phyloP scores from a whole-genome alignment of 495 filamentous ascomycete genomes.

The Penicillium ucsense region DNA sequence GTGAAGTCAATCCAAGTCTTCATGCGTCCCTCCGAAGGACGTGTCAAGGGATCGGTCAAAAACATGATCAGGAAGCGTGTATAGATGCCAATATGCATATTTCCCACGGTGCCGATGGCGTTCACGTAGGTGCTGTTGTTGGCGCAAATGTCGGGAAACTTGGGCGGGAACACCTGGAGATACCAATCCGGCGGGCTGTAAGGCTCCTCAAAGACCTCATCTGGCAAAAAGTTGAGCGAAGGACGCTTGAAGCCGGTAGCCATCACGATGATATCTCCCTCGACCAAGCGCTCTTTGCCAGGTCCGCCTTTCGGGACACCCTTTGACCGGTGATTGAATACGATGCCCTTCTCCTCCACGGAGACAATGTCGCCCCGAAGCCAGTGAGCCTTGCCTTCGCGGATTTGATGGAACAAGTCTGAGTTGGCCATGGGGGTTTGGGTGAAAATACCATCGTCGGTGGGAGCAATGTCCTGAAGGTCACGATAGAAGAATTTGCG shows the following conservation, averaged over 20 bases:
- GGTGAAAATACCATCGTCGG: constrained; percentile 58
- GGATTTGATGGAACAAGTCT: constrained; percentile 67
- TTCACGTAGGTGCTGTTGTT: constrained; percentile 81
- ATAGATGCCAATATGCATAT: constrained; percentile 86
- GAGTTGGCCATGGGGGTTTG: constrained; percentile 80
- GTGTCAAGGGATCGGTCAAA: constrained; percentile 64
- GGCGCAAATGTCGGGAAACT: constrained; percentile 52
- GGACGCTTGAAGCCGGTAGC: constrained; percentile 76
- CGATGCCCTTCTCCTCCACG: constrained; percentile 54
- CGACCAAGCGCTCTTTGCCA: constrained; percentile 49
- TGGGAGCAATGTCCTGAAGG: constrained; percentile 64
- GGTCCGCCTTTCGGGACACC: constrained; percentile 67
- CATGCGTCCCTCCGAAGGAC: constrained; percentile 65
- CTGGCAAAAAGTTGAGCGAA: constrained; percentile 60
- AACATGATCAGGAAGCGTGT: constrained; percentile 81
- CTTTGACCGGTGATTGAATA: constrained; percentile 59
- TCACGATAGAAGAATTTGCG: constrained; percentile 79
- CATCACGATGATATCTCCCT: constrained; percentile 71
- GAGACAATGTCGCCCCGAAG: constrained; percentile 66
- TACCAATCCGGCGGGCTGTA: constrained; percentile 83
- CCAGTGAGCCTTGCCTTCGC: constrained; percentile 68
- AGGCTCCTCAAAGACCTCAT: constrained; percentile 56
- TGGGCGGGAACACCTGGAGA: constrained; percentile 66
- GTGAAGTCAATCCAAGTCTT: constrained; percentile 83
- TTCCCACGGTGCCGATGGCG: constrained; percentile 69